Percentiles rank a stretch among this genome's conserved stretches.
Conservation (phyloP, 2,329 filamentous ascomycete species). For the Pseudogymnoascus sp. region DNA sequence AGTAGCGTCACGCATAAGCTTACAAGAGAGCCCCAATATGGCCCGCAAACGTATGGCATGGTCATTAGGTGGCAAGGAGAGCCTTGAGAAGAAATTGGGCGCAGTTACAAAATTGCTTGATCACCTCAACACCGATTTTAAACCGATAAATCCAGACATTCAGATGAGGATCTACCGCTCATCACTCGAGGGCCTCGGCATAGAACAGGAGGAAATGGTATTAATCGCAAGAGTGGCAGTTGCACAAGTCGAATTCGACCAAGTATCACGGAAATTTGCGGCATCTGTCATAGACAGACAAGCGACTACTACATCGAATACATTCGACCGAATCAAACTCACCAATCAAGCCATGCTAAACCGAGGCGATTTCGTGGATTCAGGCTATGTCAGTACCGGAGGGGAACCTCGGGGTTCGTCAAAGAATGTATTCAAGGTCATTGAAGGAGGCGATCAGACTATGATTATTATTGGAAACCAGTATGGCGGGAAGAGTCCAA, state of each 20-base stretch:
- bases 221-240: neutral
- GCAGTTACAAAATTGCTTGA: neutral
- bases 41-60: neutral
- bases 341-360: neutral
- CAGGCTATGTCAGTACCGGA: neutral
- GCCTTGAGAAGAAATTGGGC: neutral
- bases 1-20: neutral
- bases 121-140: neutral
- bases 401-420: neutral
- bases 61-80: neutral
- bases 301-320: neutral
- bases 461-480: neutral
- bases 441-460: neutral
- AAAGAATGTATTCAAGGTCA: neutral
- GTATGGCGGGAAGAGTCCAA: neutral
- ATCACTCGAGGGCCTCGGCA: neutral
- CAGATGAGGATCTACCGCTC: neutral
- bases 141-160: neutral
- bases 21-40: neutral
- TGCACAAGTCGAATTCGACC: too few relatives aligned
- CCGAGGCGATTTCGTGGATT: neutral
- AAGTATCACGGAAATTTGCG: neutral
- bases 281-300: neutral
- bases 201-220: neutral
- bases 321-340: neutral